phyloP scores from a whole-genome alignment of 2,329 filamentous ascomycete genomes.

The Arthrobotrys megalospora region DNA sequence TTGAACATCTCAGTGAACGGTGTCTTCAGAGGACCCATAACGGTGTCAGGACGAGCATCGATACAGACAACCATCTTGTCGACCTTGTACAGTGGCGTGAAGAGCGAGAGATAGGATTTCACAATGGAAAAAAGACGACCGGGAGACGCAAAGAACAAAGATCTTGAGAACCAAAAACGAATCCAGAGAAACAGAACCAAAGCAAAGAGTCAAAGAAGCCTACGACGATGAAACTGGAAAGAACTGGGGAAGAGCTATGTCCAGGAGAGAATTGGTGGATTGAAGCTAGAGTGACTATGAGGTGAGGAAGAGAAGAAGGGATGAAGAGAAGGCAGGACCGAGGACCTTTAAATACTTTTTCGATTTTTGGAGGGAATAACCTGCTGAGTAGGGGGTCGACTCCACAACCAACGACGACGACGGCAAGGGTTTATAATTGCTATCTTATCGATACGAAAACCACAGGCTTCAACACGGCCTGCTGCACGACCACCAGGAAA shows the following conservation, averaged over 20 bases:
- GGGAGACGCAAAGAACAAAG: background rate
- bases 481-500: constrained; percentile 1
- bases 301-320: background rate
- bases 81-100: background rate
- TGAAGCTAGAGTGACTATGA: background rate
- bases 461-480: background rate
- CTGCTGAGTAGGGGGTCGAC: background rate
- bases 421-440: background rate
- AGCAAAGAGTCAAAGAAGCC: background rate
- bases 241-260: background rate
- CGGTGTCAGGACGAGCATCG: constrained; percentile 14
- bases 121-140: background rate
- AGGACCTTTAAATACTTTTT: constrained; percentile 6
- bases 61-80: constrained; percentile 48
- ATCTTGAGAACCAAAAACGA: background rate
- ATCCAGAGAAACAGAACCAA: background rate
- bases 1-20: constrained; percentile 83
- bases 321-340: background rate
- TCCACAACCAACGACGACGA: constrained; percentile 1
- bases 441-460: background rate
- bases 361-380: background rate
- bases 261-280: background rate
- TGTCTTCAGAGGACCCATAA: constrained; percentile 73
- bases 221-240: too few relatives aligned
- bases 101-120: background rate